These are phyloP conservation scores for Ceratorhiza oryzae-sativae DNA, from an alignment of 1,284 basidiomycete genomes.

Conservation along the genomic window DNA sequence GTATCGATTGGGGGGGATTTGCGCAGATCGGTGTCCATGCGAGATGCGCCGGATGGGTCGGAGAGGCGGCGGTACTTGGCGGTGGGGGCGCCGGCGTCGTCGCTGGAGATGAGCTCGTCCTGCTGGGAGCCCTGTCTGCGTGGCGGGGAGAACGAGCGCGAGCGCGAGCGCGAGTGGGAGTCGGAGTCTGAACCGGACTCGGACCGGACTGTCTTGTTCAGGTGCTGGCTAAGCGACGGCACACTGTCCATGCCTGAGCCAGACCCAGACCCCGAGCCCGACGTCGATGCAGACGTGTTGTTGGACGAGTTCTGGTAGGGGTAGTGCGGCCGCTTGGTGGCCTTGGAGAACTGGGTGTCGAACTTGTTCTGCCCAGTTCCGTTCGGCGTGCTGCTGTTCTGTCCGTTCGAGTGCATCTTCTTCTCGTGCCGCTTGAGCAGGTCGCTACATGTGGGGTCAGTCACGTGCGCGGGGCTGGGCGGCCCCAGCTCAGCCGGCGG, in stretches of 20 bases:
- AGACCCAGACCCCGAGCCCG: slow-evolving; percentile 22
- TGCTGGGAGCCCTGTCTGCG: slow-evolving; percentile 11
- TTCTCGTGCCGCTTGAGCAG: slow-evolving; percentile 29
- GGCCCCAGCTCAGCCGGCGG: slow-evolving; percentile 11
- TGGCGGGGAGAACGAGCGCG: slow-evolving; percentile 23
- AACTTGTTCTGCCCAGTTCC: slow-evolving; percentile 8
- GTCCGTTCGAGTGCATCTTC: slow-evolving; percentile 22
- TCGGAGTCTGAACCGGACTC: slow-evolving; percentile 24
- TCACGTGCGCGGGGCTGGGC: slow-evolving; percentile 4
- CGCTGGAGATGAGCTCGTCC: slow-evolving; percentile 35
- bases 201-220: slow-evolving; percentile 4
- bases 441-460: slow-evolving; percentile 15
- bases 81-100: slow-evolving; percentile 8
- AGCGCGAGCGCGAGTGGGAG: slow-evolving; percentile 12
- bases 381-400: neutral
- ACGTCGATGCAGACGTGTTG: slow-evolving; percentile 15
- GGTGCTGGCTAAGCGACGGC: slow-evolving; percentile 12
- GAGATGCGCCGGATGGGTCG: slow-evolving; percentile 14
- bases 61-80: slow-evolving; percentile 25
- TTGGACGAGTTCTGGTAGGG: slow-evolving; percentile 11
- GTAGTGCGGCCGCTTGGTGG: slow-evolving; percentile 16
- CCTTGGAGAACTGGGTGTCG: slow-evolving; percentile 11
- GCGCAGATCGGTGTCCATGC: slow-evolving; percentile 35
- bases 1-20: slow-evolving; percentile 10
- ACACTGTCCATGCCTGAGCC: slow-evolving; percentile 20